Percentiles rank a stretch among this genome's conserved stretches.
phyloP scores from a whole-genome alignment of 352 stramenopile species.

The Phytophthora crassamura region DNA sequence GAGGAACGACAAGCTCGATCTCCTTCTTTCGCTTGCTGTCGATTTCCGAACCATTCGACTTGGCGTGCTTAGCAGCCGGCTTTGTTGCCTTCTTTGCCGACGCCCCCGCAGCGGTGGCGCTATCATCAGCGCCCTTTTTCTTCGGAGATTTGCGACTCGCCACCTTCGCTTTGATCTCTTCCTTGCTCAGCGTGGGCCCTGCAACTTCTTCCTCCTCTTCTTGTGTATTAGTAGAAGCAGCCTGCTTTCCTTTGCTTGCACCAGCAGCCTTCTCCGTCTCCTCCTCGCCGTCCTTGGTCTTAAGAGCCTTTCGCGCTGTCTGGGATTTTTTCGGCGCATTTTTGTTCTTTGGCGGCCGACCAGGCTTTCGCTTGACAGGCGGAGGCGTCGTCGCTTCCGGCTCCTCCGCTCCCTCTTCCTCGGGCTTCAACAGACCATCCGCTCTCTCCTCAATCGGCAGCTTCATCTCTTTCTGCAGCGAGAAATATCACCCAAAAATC shows the following conservation, averaged over 20 bases:
- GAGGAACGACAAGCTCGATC: slow-evolving; percentile 78
- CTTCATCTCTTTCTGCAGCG: slow-evolving; percentile 61
- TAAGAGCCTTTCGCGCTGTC: slow-evolving; percentile 18
- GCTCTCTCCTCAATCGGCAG: slow-evolving; percentile 62
- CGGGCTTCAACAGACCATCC: slow-evolving; percentile 58
- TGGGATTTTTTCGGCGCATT: slow-evolving; percentile 19
- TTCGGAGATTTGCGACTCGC: slow-evolving; percentile 76
- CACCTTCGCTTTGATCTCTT: slow-evolving; percentile 82
- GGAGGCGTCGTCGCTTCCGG: slow-evolving; percentile 19
- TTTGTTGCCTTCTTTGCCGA: slow-evolving; percentile 50
- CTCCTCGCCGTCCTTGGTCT: slow-evolving; percentile 27
- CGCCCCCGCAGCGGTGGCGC: slow-evolving; percentile 21
- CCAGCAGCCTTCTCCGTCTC: slow-evolving; percentile 8
- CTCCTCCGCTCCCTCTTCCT: slow-evolving; percentile 21
- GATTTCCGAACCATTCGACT: slow-evolving; percentile 49
- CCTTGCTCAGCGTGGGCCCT: slow-evolving; percentile 59
- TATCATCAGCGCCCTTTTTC: slow-evolving; percentile 50
- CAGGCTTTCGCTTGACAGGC: slow-evolving; percentile 55
- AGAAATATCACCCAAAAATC: slow-evolving; percentile 5
- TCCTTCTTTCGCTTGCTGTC: slow-evolving; percentile 84
- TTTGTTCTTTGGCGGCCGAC: slow-evolving; percentile 53
- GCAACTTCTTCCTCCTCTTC: slow-evolving; percentile 49
- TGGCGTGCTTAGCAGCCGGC: slow-evolving; percentile 37
- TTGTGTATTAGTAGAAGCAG: slow-evolving; percentile 22
- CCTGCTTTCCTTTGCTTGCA: slow-evolving; percentile 26